Percentiles rank a stretch among this genome's conserved stretches.
phyloP scores from a whole-genome alignment of 805 yeast species.

The Yamadazyma phyllophila region DNA sequence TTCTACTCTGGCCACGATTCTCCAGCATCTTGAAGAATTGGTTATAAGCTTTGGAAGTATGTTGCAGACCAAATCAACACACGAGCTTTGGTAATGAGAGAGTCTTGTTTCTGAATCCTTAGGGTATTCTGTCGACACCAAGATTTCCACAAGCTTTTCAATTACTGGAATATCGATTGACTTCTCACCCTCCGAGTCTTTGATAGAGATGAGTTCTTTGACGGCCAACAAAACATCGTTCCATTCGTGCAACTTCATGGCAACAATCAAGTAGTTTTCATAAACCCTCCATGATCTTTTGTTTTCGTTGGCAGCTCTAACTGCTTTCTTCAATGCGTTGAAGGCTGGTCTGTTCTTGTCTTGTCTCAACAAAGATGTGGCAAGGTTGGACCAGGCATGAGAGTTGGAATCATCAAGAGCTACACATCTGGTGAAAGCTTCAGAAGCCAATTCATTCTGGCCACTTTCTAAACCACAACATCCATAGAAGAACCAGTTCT shows the following conservation, averaged over 20 bases:
- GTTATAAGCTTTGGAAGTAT: slow-evolving; percentile 68
- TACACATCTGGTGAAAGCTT: slow-evolving; percentile 90
- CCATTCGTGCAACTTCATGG: slow-evolving; percentile 84
- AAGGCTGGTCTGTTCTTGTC: slow-evolving; percentile 76
- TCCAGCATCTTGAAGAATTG: slow-evolving; percentile 71
- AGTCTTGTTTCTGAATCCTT: slow-evolving; percentile 35
- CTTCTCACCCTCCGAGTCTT: slow-evolving; percentile 54
- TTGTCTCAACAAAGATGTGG: slow-evolving; percentile 67
- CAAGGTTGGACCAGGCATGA: slow-evolving; percentile 88
- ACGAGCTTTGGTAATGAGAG: slow-evolving; percentile 63
- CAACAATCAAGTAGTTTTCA: slow-evolving; percentile 82
- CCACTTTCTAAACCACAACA: slow-evolving; percentile 77
- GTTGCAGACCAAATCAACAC: slow-evolving; percentile 69
- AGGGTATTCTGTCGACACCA: slow-evolving; percentile 53
- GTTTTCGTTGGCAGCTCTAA: slow-evolving; percentile 60
- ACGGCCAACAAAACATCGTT: slow-evolving; percentile 78
- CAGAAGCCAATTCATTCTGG: slow-evolving; percentile 76
- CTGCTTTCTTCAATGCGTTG: slow-evolving; percentile 79
- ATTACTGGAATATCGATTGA: slow-evolving; percentile 73
- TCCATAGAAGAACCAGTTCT: slow-evolving; percentile 91
- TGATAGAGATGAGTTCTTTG: slow-evolving; percentile 57
- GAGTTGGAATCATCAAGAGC: slow-evolving; percentile 77
- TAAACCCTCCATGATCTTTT: slow-evolving; percentile 84
- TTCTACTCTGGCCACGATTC: slow-evolving; percentile 79
- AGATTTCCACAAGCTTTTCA: slow-evolving; percentile 66